Evolutionary conservation across 2,329 filamentous ascomycete species (phyloP).

Genomic region (Diaporthe sp.): DNA sequence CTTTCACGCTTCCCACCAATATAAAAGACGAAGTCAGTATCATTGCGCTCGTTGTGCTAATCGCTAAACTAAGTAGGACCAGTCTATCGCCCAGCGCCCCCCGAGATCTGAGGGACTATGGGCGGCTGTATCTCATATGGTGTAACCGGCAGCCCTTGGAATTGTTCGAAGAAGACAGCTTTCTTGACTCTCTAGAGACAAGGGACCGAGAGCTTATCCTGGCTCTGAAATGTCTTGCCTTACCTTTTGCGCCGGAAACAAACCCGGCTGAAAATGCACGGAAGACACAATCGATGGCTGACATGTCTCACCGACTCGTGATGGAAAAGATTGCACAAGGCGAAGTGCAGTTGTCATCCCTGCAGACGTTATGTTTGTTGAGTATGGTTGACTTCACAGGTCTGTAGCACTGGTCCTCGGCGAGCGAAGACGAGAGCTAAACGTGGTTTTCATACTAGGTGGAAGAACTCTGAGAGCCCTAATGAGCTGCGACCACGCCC

Average conservation of each 20-base stretch:
- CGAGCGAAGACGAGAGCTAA: neutral
- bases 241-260: neutral
- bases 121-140: constrained; percentile 1
- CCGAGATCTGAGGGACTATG: neutral
- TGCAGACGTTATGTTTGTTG: neutral
- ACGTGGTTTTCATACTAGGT: neutral
- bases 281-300: neutral
- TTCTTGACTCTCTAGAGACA: neutral
- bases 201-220: neutral
- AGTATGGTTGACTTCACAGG: constrained; percentile 11
- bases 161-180: neutral
- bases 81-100: neutral
- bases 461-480: neutral
- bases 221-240: neutral
- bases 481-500: neutral
- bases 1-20: no score
- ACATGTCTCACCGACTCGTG: neutral
- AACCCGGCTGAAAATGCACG: neutral
- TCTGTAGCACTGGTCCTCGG: neutral
- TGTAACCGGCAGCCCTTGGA: constrained; percentile 1
- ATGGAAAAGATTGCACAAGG: neutral
- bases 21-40: no score
- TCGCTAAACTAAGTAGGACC: neutral
- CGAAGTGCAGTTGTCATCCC: neutral
- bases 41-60: neutral